Base-by-base conservation (phyloP, 331 rosid genomes). In the Prunus yedoensis region DNA sequence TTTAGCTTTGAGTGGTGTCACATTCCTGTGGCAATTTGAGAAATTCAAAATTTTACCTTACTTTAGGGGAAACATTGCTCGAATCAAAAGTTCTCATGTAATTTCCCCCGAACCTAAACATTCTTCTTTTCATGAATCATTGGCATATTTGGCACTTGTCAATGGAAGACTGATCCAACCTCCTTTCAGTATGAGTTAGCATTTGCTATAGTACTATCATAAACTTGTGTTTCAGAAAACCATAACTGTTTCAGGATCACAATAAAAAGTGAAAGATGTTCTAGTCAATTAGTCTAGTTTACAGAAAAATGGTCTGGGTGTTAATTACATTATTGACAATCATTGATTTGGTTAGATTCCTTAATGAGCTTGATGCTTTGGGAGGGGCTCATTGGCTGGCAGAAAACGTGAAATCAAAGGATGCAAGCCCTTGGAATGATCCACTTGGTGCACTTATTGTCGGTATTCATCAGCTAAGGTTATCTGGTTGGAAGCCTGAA, bases 371-470 rank as follows among this genome's bases (percentile, higher is more conserved):
- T 77, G 97, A 95, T 74, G 89, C 85, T 69, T 56, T 73, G 83
- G 96, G 97, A 81, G 97, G 97, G 73, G 87, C 90, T 78, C 54
- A 59, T 65, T 89, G 92, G 94, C 83, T 95, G 83, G 95, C 92
- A 49, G 87, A 69, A 82, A 88, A 82, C 73, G 88, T 90, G 79
- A 86, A 83, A 77, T 85, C 90, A 68, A 79, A 87, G 80, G 82
- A 85, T 80, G 83, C 87, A 28, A 84, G 83, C 83, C 68, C 91
- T 68, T 95, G 97, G 99, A 89, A 83, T 82, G 94, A 88, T 78
- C 87, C 96, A 68, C 90, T 92, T 74, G 91, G 85, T 71, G 96
- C 90, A 32, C 91, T 92, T 75, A 77, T 83, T 82, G 85, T 87
- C 45, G 97, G 97, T 71, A 83, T 89, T 79, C 87, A 88, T 83